Conservation (phyloP, 192 early-diverging fungal species). For the Gigaspora rosea region DNA sequence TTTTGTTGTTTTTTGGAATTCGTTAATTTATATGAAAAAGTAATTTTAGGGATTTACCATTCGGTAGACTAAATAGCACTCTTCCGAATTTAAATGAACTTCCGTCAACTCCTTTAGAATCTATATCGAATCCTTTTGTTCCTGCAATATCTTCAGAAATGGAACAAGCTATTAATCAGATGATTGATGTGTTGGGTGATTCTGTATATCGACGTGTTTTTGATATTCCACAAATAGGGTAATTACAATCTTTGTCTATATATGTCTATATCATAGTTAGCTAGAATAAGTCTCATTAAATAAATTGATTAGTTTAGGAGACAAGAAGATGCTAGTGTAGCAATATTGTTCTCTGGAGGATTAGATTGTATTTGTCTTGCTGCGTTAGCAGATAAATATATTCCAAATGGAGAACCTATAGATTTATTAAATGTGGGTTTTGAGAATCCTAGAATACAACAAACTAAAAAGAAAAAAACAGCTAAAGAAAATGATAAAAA, state of each 20-base stretch:
- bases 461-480: slow-evolving; percentile 41
- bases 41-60: slow-evolving; percentile 44
- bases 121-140: slow-evolving; percentile 27
- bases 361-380: slow-evolving; percentile 91
- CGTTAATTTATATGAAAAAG: no score
- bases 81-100: slow-evolving; percentile 37
- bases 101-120: slow-evolving; percentile 33
- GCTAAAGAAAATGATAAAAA: not conserved
- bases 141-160: slow-evolving; percentile 41
- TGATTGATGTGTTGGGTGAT: slow-evolving; percentile 45
- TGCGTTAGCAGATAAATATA: slow-evolving; percentile 70
- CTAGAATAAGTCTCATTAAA: not conserved
- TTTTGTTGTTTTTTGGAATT: no score
- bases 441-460: slow-evolving; percentile 80
- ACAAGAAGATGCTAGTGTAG: slow-evolving; percentile 56
- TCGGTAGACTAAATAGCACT: slow-evolving; percentile 45
- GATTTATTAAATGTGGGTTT: slow-evolving; percentile 96
- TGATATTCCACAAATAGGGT: slow-evolving; percentile 52
- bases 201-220: slow-evolving; percentile 50
- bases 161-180: slow-evolving; percentile 40
- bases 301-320: slow-evolving; percentile 27
- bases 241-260: not conserved
- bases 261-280: not conserved
- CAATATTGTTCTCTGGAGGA: slow-evolving; percentile 91
- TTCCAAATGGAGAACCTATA: slow-evolving; percentile 75